Conservation (phyloP, 441 rosid genomes). For the Theobroma grandiflorum region DNA sequence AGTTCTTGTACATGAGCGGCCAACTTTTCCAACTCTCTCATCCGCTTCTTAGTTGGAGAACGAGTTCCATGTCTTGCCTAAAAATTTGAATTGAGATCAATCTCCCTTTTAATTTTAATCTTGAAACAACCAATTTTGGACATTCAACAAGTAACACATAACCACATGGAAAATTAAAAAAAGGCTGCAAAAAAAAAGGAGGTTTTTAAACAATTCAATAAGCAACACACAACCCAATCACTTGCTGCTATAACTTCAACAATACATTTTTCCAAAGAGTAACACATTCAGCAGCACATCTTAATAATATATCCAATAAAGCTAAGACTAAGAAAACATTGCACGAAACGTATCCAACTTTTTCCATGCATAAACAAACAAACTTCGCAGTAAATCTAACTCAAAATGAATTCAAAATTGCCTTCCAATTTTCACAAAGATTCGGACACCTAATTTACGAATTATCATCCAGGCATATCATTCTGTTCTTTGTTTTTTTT, state of each 20-base stretch:
- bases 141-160: slow-evolving; percentile 11
- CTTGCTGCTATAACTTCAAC: not conserved
- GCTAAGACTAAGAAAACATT: not conserved
- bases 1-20: slow-evolving; percentile 68
- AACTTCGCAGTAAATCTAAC: not conserved
- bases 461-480: not conserved
- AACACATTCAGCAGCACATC: not conserved
- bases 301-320: not conserved
- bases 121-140: not conserved
- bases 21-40: slow-evolving; percentile 72
- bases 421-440: not conserved
- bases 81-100: slow-evolving; percentile 22
- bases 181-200: not conserved
- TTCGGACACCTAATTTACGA: not conserved
- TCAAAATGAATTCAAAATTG: not conserved
- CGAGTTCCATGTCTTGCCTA: slow-evolving; percentile 99
- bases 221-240: not conserved
- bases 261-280: not conserved
- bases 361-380: not conserved
- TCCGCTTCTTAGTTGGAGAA: slow-evolving; percentile 89
- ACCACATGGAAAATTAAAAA: not conserved
- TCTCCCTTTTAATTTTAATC: not conserved
- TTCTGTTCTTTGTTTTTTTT: not conserved
- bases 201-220: not conserved
- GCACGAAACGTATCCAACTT: not conserved